Evolutionary conservation across 805 yeast genomes (phyloP).

Genomic region (Starmerella asiatica): DNA sequence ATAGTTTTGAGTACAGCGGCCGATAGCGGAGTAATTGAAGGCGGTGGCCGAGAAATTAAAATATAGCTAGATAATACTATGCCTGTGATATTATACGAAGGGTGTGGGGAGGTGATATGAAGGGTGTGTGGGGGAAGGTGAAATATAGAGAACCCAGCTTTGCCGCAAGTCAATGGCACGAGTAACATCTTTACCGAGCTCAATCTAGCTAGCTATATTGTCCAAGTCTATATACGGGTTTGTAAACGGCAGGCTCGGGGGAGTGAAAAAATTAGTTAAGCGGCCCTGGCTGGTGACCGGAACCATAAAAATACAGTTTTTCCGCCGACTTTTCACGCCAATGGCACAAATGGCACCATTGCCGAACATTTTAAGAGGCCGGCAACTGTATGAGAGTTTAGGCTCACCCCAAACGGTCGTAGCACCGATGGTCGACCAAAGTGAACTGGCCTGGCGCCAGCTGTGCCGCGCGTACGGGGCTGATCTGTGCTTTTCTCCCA

Average conservation of each 20-base stretch:
- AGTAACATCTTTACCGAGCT: too few species aligned
- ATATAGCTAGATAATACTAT: neutral
- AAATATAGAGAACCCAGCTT: too few species aligned
- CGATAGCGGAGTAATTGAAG: constrained; percentile 3
- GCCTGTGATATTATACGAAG: neutral
- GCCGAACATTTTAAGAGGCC: constrained; percentile 33
- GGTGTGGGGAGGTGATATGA: too few species aligned
- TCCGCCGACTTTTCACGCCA: neutral
- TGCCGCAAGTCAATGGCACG: too few species aligned
- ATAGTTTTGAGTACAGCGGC: neutral
- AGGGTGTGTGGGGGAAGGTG: too few species aligned
- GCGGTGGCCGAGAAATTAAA: neutral
- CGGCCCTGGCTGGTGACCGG: too few species aligned
- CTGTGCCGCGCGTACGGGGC: constrained; percentile 84
- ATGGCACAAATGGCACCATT: constrained; percentile 14
- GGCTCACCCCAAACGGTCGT: constrained; percentile 73
- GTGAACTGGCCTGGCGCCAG: constrained; percentile 90
- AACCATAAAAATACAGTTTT: neutral
- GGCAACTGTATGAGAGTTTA: constrained; percentile 53
- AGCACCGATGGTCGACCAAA: constrained; percentile 98
- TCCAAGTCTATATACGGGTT: too few species aligned
- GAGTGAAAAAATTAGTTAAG: too few species aligned
- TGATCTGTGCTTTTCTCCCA: constrained; percentile 86
- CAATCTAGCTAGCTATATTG: too few species aligned
- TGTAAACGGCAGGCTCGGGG: too few species aligned